Evolutionary conservation across 2,329 filamentous ascomycete species (phyloP).

Genomic region (Esteya vermicola): DNA sequence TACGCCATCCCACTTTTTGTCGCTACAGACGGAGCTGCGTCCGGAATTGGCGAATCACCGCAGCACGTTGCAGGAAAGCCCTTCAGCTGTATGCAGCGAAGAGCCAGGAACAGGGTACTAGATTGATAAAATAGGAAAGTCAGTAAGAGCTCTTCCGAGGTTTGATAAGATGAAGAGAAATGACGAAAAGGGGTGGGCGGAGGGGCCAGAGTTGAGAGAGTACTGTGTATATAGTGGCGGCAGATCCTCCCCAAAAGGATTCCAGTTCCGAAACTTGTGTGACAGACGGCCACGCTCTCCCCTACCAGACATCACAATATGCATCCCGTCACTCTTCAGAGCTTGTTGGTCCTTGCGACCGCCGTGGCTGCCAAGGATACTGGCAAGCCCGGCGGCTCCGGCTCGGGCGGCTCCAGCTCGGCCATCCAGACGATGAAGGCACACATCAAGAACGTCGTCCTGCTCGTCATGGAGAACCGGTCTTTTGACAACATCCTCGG

Average conservation of each 20-base stretch:
- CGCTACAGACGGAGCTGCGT: background rate
- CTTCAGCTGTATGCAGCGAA: too few relatives aligned
- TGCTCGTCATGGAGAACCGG: constrained; percentile 30
- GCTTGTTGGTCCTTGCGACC: constrained; percentile 4
- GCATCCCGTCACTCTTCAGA: background rate
- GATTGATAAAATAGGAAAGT: too few relatives aligned
- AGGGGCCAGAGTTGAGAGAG: too few relatives aligned
- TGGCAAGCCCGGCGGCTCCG: too few relatives aligned
- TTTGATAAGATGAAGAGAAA: too few relatives aligned
- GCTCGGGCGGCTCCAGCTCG: background rate
- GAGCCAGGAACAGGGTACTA: too few relatives aligned
- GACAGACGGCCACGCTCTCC: too few relatives aligned
- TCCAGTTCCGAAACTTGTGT: background rate
- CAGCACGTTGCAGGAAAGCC: background rate
- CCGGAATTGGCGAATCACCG: background rate
- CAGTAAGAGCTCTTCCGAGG: too few relatives aligned
- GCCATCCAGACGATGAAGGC: constrained; percentile 15
- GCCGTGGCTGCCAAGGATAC: constrained; percentile 2
- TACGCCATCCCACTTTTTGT: background rate
- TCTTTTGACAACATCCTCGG: constrained; percentile 29
- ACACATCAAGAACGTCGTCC: constrained; percentile 33
- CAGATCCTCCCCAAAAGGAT: too few relatives aligned
- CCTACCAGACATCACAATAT: constrained; percentile 2
- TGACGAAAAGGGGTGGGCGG: too few relatives aligned
- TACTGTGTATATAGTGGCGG: too few relatives aligned